Conservation (phyloP, 2,329 filamentous ascomycete genomes). For the Zymoseptoria passerinii region DNA sequence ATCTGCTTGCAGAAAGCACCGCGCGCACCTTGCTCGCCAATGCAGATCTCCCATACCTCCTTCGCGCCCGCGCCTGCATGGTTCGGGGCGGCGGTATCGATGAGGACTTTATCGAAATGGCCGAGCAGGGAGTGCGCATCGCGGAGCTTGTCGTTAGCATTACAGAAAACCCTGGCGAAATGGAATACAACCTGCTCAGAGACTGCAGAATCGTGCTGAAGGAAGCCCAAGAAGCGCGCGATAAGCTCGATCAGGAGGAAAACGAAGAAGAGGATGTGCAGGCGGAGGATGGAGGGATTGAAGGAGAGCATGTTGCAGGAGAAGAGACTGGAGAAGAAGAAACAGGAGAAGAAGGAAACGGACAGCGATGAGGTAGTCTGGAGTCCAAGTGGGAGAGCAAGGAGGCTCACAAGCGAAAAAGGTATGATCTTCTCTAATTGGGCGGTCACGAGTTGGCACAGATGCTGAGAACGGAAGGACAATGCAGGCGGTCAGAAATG, state of each 20-base stretch:
- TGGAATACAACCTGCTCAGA: neutral
- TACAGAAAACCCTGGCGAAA: neutral
- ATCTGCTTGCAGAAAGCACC: constrained; percentile 1
- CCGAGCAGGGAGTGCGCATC: constrained; percentile 2
- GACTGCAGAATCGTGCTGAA: neutral
- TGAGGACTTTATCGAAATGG: constrained; percentile 6
- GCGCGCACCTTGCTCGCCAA: constrained; percentile 4
- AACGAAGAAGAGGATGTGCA: neutral
- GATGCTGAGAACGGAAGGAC: too few species aligned
- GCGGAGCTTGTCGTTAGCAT: neutral
- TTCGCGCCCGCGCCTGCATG: constrained; percentile 5
- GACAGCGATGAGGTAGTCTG: neutral
- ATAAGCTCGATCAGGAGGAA: neutral
- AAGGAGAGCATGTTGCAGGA: neutral
- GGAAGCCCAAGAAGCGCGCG: neutral
- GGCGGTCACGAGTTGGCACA: too few species aligned
- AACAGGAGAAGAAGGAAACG: neutral
- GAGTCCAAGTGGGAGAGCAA: neutral
- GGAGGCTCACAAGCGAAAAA: too few species aligned
- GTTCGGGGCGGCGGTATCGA: constrained; percentile 1
- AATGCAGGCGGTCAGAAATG: too few species aligned
- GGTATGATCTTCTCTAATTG: too few species aligned
- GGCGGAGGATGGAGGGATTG: neutral
- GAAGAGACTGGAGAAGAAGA: neutral
- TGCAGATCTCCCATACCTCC: constrained; percentile 1